Evolutionary conservation across 208 protist species (phyloP).

Genomic region (Crithidia expoeki): DNA sequence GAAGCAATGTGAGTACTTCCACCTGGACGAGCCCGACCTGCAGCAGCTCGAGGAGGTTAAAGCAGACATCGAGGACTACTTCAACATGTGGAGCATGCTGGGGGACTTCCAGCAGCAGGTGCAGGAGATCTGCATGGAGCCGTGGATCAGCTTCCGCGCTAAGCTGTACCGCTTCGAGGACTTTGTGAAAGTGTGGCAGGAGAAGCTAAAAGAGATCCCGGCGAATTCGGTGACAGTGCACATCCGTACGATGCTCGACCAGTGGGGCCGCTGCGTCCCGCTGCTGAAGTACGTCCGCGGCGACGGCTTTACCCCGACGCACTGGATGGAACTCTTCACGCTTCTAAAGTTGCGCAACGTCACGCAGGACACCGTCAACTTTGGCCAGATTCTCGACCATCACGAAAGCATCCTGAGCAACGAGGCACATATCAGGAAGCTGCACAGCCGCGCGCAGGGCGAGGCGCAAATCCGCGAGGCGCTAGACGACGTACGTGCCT

Average conservation of each 20-base stretch:
- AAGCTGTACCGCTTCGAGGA: conserved; percentile 96
- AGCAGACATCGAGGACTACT: conserved; percentile 87
- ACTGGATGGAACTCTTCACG: conserved; percentile 95
- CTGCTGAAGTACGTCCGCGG: conserved; percentile 94
- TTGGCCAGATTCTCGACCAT: conserved; percentile 91
- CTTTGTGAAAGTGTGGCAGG: conserved; percentile 93
- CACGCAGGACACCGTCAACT: conserved; percentile 90
- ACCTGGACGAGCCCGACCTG: conserved; percentile 87
- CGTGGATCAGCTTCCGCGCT: conserved; percentile 94
- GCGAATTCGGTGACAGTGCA: conserved; percentile 85
- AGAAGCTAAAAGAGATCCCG: conserved; percentile 80
- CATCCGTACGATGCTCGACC: conserved; percentile 89
- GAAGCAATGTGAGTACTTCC: conserved; percentile 94
- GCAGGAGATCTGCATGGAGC: conserved; percentile 71
- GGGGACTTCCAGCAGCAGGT: conserved; percentile 89
- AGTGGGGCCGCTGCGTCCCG: conserved; percentile 81
- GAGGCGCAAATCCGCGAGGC: conserved; percentile 97
- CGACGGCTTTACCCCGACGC: conserved; percentile 94
- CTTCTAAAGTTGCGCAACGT: conserved; percentile 79
- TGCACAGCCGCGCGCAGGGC: conserved; percentile 94
- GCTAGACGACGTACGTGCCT: conserved; percentile 94
- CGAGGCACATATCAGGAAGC: conserved; percentile 89
- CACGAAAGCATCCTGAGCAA: conserved; percentile 77
- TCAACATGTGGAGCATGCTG: conserved; percentile 87
- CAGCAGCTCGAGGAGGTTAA: conserved; percentile 75